Evolutionary conservation across 306 rosid species (phyloP), one percentile per base, ranked within the genome.

Genomic region (Corylus heterophylla): DNA sequence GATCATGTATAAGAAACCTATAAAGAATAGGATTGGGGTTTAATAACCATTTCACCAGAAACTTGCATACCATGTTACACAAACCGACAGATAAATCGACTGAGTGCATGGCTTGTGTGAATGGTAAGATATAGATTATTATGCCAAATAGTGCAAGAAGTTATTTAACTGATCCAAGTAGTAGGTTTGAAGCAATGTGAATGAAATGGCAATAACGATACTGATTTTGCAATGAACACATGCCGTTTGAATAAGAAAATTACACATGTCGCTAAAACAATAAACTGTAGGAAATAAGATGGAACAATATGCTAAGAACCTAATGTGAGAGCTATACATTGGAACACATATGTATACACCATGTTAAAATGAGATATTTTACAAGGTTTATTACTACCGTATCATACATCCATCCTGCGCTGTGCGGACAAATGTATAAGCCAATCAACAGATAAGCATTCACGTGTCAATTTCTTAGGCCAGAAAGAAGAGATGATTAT

Each of bases 1-100:
- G 72, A 18, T 42, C 50, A 42, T 68, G 72, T 12, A 68, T 18
- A 68, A 68, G 72, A 68, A 68, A 68, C 72, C 72, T 68, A 44
- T 39, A 39, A 42, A 68, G 51, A 66, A 68, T 18, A 68, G 52
- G 50, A 18, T n/a, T 68, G 69, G 49, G 18, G 29, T 44, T 39
- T 10, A 68, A 42, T 39, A 42, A 64, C 18, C 20, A 68, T 42
- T 68, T 68, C 29, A 18, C 14, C 29, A 62, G 8, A 62, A 62
- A 29, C 69, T 29, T 7, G 42, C 9, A 29, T 29, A 62, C 12
- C n/a, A 62, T 62, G 12, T 8, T 35, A 64, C 22, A 31, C 70
- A 64, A 31, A 37, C 69, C 1, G 70, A 16, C 70, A 64, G 18
- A 55, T 20, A n/a, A 68, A n/a, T 12, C 14, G 9, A 68, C 20